These are phyloP conservation scores for Aspergillus luchuensis DNA, from an alignment of 2,329 filamentous ascomycete genomes.

Conservation along the genomic window DNA sequence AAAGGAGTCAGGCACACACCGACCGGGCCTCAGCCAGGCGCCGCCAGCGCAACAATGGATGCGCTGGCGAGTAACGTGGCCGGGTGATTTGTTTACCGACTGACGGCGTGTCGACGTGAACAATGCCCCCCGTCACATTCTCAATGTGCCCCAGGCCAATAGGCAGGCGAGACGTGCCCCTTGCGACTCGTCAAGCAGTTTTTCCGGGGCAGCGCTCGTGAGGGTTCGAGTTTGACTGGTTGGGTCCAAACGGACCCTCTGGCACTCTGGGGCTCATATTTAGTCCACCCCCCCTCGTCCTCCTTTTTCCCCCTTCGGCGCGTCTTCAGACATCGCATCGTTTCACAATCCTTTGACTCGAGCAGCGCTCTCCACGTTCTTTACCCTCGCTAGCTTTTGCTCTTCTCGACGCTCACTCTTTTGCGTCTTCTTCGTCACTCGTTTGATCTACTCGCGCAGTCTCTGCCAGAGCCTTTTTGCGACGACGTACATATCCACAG, in stretches of 20 bases:
- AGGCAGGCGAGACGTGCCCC: constrained; percentile 14
- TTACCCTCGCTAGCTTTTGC: constrained; percentile 19
- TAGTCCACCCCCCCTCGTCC: constrained; percentile 12
- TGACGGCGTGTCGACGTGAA: constrained; percentile 7
- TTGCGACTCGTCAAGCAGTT: constrained; percentile 21
- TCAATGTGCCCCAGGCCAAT: constrained; percentile 7
- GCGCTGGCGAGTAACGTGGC: constrained; percentile 6
- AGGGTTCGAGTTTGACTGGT: constrained; percentile 5
- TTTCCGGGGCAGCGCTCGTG: constrained; percentile 5
- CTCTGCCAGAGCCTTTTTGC: background rate
- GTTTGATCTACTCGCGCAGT: constrained; percentile 12
- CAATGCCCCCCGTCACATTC: constrained; percentile 7
- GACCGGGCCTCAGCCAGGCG: no score
- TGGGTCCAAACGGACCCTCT: background rate
- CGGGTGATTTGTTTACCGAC: background rate
- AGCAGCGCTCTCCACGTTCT: constrained; percentile 35
- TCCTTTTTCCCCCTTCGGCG: constrained; percentile 10
- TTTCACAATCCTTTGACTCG: constrained; percentile 20
- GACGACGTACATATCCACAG: constrained; percentile 1
- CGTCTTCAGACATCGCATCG: constrained; percentile 19
- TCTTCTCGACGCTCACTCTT: constrained; percentile 29
- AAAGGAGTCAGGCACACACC: constrained; percentile 3
- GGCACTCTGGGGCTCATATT: constrained; percentile 9
- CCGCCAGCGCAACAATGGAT: background rate
- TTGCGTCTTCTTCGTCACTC: constrained; percentile 24